A percentile compares a stretch with the other conserved stretches of the same genome.
Conservation (phyloP, 441 rosid genomes). For the Erodium texanum region DNA sequence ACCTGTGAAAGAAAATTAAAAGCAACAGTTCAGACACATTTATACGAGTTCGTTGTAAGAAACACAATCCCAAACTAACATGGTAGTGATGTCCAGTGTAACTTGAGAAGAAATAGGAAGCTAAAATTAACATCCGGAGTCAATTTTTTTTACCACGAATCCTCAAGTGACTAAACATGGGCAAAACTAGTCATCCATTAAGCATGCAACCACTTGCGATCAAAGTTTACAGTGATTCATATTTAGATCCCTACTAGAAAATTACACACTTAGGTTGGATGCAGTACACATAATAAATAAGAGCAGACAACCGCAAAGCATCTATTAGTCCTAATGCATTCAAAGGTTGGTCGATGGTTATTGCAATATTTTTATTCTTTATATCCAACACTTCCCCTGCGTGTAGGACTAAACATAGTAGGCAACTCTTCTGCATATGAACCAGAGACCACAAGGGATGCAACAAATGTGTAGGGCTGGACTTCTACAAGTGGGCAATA, state of each 20-base stretch:
- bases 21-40: slow-evolving; percentile 7
- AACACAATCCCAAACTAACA: not conserved
- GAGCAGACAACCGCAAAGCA: no score
- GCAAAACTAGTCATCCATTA: not conserved
- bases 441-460: no score
- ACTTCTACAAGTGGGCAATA: no score
- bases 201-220: not conserved
- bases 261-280: no score
- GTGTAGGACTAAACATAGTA: no score
- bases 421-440: no score
- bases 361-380: no score
- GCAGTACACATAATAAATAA: no score
- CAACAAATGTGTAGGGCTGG: no score
- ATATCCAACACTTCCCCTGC: no score
- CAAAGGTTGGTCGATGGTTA: no score
- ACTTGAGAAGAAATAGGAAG: slow-evolving; percentile 5
- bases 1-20: slow-evolving; percentile 41
- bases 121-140: not conserved
- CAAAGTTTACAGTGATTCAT: not conserved
- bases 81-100: not conserved
- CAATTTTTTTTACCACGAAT: not conserved
- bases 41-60: slow-evolving; percentile 3
- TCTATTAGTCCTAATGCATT: no score
- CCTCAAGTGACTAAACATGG: slow-evolving; percentile 2
- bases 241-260: not conserved